These are phyloP conservation scores for Penicillium capsulatum DNA, from an alignment of 2,329 filamentous ascomycete genomes.

Conservation along the genomic window DNA sequence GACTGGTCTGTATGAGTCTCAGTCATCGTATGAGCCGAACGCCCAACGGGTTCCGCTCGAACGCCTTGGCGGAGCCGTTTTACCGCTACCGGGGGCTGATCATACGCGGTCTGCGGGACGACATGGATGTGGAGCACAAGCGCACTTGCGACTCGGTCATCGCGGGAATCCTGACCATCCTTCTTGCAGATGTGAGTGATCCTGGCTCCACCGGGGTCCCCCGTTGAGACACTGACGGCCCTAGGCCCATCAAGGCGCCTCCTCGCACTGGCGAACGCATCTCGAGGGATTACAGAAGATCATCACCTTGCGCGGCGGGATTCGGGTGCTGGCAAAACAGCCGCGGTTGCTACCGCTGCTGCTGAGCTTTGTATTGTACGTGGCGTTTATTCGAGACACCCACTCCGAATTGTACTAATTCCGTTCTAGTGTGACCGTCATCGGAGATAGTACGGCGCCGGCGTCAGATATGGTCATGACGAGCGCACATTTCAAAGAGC, in stretches of 20 bases:
- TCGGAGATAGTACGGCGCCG: conserved; percentile 39
- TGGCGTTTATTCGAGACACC: no score
- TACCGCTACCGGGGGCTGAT: conserved; percentile 1
- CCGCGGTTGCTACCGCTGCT: no score
- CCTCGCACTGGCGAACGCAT: not conserved
- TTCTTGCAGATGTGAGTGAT: not conserved
- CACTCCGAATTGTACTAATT: not conserved
- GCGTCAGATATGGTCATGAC: conserved; percentile 29
- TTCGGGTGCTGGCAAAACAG: not conserved
- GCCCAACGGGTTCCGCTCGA: not conserved
- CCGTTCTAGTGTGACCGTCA: conserved; percentile 26
- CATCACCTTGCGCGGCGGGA: not conserved
- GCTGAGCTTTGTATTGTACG: no score
- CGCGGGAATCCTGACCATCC: not conserved
- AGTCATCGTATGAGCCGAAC: no score
- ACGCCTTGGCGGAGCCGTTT: not conserved
- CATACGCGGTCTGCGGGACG: not conserved
- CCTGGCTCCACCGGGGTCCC: not conserved
- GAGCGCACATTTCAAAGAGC: conserved; percentile 21
- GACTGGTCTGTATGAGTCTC: no score
- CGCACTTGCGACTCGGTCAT: not conserved
- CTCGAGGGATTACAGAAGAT: not conserved
- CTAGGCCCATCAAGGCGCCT: not conserved
- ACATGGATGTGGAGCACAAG: not conserved
- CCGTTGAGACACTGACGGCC: no score